A percentile compares a stretch with the other conserved stretches of the same genome.
These are phyloP conservation scores for Babesia gibsoni DNA, from an alignment of 169 alveolate species.

Conservation along the genomic window DNA sequence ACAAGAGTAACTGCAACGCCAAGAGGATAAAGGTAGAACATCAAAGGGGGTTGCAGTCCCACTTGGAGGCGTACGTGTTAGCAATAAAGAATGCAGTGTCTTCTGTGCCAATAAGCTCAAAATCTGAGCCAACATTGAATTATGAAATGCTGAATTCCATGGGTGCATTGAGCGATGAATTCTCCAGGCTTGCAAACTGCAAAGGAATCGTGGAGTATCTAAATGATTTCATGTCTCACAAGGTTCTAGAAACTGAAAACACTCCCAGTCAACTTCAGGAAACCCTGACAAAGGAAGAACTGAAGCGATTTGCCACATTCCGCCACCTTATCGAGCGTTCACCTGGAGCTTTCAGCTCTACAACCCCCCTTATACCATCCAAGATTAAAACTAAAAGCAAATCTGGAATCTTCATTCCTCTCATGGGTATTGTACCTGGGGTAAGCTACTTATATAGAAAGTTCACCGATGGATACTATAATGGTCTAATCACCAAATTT, in stretches of 20 bases:
- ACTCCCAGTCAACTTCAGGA: constrained; percentile 49
- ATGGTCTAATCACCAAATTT: constrained; percentile 22
- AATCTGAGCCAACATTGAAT: constrained; percentile 27
- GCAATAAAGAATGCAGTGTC: constrained; percentile 21
- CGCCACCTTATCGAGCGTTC: constrained; percentile 15
- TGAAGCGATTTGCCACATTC: constrained; percentile 41
- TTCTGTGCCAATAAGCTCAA: constrained; percentile 28
- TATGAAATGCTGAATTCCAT: constrained; percentile 22
- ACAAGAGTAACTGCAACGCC: background rate
- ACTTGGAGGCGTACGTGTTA: constrained; percentile 12
- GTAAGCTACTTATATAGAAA: constrained; percentile 26
- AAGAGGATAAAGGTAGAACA: background rate
- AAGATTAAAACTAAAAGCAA: background rate
- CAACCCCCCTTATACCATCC: background rate
- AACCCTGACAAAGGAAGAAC: constrained; percentile 46
- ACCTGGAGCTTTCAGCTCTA: constrained; percentile 12
- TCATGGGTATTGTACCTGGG: constrained; percentile 44
- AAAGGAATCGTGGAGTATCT: constrained; percentile 35
- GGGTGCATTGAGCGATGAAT: constrained; percentile 59
- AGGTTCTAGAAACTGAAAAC: constrained; percentile 41
- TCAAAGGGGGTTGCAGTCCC: constrained; percentile 20
- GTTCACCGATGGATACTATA: constrained; percentile 56
- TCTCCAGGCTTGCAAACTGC: constrained; percentile 44
- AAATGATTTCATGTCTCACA: constrained; percentile 57
- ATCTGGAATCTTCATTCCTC: constrained; percentile 18